Percentiles rank a stretch among this genome's conserved stretches.
Conservation (phyloP, 164 flowering plant genomes). For the Berberis thunbergii region DNA sequence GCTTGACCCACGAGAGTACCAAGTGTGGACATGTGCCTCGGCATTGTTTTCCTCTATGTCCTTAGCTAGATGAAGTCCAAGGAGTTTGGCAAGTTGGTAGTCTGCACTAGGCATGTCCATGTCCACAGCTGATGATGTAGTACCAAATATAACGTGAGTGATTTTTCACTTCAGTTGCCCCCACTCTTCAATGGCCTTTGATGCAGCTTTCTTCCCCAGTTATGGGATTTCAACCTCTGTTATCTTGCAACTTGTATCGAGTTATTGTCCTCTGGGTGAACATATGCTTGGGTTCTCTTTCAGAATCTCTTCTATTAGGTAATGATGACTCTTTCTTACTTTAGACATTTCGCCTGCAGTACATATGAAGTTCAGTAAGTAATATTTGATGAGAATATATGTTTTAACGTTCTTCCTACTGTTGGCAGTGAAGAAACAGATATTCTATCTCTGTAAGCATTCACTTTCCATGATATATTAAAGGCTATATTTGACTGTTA, state of each 20-base stretch:
- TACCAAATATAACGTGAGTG: background rate
- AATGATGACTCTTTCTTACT: background rate
- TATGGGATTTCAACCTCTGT: background rate
- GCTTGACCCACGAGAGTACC: background rate
- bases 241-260: background rate
- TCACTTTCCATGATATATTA: no score
- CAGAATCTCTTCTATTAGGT: background rate
- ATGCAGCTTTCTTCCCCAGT: background rate
- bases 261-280: background rate
- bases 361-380: no score
- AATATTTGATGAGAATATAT: no score
- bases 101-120: background rate
- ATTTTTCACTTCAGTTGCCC: background rate
- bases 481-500: no score
- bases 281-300: background rate
- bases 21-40: background rate
- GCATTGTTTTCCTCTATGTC: background rate
- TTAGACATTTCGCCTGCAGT: background rate
- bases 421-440: no score
- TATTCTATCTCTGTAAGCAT: no score
- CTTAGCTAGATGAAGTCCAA: background rate
- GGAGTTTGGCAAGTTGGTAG: background rate
- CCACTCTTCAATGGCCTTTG: constrained; percentile 1
- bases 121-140: background rate
- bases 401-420: no score